Percentiles rank a stretch among this genome's conserved stretches.
Conservation (phyloP, 495 filamentous ascomycete species). For the Daldinia vernicosa region DNA sequence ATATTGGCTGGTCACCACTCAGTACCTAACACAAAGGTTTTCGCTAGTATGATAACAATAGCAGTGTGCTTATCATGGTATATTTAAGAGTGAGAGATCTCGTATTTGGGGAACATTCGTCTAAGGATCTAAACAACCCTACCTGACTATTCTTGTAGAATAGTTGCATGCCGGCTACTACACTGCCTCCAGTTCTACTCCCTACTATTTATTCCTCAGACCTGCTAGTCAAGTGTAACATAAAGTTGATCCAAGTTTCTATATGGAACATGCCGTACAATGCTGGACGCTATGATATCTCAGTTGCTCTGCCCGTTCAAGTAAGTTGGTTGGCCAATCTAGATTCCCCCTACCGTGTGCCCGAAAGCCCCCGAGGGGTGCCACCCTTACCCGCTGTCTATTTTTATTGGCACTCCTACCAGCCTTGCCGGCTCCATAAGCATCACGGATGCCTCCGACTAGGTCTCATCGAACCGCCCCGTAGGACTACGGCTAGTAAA, state of each 20-base stretch:
- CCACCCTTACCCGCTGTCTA: constrained; percentile 17
- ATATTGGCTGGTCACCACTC: constrained; percentile 9
- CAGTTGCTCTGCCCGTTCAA: constrained; percentile 22
- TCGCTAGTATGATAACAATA: constrained; percentile 14
- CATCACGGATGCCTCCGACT: constrained; percentile 9
- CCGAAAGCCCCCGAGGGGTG: constrained; percentile 24
- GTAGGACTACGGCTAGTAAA: constrained; percentile 23
- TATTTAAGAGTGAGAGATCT: constrained; percentile 11
- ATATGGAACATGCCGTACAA: constrained; percentile 44
- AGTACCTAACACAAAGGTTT: constrained; percentile 5
- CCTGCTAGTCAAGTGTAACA: constrained; percentile 18
- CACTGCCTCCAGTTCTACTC: constrained; percentile 18
- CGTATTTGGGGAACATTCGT: constrained; percentile 3
- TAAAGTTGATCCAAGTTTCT: constrained; percentile 27
- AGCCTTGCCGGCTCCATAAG: constrained; percentile 19
- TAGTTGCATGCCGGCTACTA: constrained; percentile 21
- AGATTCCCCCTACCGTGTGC: constrained; percentile 20
- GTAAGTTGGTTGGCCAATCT: constrained; percentile 41
- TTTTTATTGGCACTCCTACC: constrained; percentile 20
- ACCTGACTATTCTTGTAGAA: constrained; percentile 9
- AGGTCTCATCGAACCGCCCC: not conserved
- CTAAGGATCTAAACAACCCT: constrained; percentile 17
- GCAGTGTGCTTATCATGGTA: not conserved
- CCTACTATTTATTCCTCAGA: constrained; percentile 20
- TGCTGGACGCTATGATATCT: constrained; percentile 33